Conservation (phyloP, 257 asterid species). For the Voacanga thouarsii region DNA sequence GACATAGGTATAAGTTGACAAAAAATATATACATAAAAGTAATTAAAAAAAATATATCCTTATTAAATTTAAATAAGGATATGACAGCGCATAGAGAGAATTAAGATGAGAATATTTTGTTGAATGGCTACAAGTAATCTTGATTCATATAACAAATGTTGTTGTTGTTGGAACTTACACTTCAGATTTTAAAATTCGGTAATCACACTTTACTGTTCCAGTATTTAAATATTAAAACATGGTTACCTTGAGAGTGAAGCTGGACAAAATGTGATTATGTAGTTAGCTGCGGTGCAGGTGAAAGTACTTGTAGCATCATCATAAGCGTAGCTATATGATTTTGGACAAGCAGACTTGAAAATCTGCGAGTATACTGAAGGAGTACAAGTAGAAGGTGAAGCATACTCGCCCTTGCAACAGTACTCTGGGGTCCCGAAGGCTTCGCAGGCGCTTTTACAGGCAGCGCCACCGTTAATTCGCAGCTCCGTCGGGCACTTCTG, state of each 20-base stretch:
- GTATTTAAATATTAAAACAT: too few relatives aligned
- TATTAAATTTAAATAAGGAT: too few relatives aligned
- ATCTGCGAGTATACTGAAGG: conserved; percentile 63
- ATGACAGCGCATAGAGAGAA: too few relatives aligned
- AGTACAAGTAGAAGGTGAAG: conserved; percentile 57
- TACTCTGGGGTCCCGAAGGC: conserved; percentile 57
- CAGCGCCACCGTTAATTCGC: conserved; percentile 46
- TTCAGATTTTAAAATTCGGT: too few relatives aligned
- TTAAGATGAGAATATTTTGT: too few relatives aligned
- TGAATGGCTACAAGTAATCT: too few relatives aligned
- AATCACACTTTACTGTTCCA: too few relatives aligned
- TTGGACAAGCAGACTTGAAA: conserved; percentile 72
- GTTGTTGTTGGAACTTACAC: too few relatives aligned
- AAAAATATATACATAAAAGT: too few relatives aligned
- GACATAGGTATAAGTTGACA: too few relatives aligned
- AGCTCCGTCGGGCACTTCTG: conserved; percentile 60
- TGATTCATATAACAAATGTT: too few relatives aligned
- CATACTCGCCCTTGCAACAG: conserved; percentile 63
- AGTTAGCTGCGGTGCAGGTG: conserved; percentile 63
- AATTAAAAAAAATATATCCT: too few relatives aligned
- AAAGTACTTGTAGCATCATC: conserved; percentile 76
- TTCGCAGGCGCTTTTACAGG: conserved; percentile 77
- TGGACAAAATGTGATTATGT: conserved; percentile 67
- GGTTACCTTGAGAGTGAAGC: conserved; percentile 32
- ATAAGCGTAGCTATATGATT: conserved; percentile 68